Evolutionary conservation across 768 basidiomycete genomes (phyloP).

Genomic region (Termitomyces sp.): DNA sequence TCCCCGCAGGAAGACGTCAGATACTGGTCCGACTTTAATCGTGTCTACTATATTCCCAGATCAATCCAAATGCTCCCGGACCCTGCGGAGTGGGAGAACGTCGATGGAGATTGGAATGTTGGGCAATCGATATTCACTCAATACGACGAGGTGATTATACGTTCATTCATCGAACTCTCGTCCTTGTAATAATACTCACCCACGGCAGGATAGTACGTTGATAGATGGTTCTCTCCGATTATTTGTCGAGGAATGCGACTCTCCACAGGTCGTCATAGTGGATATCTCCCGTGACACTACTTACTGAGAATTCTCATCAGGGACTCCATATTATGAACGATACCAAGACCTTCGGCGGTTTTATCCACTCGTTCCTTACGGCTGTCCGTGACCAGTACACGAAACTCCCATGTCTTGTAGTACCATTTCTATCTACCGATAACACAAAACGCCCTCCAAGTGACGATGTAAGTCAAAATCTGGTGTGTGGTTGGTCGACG

Average conservation of each 20-base stretch:
- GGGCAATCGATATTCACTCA: constrained; percentile 49
- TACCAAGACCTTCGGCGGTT: constrained; percentile 60
- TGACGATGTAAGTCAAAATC: constrained; percentile 40
- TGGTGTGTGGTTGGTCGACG: constrained; percentile 3
- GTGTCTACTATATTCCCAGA: constrained; percentile 61
- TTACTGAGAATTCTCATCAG: constrained; percentile 31
- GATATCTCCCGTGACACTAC: background rate
- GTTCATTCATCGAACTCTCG: background rate
- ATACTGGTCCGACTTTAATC: constrained; percentile 71
- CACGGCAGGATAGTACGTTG: constrained; percentile 50
- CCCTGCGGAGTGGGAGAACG: constrained; percentile 47
- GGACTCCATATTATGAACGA: constrained; percentile 71
- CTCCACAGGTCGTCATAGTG: constrained; percentile 54
- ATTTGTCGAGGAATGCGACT: constrained; percentile 74
- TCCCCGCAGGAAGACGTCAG: constrained; percentile 30
- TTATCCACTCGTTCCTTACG: constrained; percentile 54
- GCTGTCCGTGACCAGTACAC: constrained; percentile 65
- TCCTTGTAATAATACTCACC: background rate
- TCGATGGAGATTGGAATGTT: constrained; percentile 52
- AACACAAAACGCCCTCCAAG: constrained; percentile 21
- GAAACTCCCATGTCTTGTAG: constrained; percentile 55
- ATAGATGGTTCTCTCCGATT: constrained; percentile 68
- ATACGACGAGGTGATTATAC: constrained; percentile 46
- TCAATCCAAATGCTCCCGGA: constrained; percentile 65
- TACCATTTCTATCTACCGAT: constrained; percentile 52